Evolutionary conservation across 2,329 filamentous ascomycete species (phyloP).

Genomic region (Apiospora malaysiana): DNA sequence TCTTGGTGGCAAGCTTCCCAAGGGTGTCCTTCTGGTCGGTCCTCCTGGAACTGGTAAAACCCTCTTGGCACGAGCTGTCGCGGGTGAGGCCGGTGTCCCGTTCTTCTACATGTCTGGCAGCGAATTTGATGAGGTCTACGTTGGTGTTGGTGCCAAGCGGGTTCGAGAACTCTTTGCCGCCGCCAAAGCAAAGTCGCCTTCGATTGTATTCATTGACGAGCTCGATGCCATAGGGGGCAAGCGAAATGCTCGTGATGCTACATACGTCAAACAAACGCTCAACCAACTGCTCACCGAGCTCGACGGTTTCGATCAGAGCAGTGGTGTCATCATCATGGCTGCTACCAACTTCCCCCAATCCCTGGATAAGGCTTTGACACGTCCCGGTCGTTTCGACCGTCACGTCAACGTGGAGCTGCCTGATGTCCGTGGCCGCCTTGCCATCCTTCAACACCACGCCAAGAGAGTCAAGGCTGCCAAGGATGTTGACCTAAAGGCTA

Average conservation of each 20-base stretch:
- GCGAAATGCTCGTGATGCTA: slow-evolving; percentile 88
- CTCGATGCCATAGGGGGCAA: slow-evolving; percentile 94
- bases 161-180: slow-evolving; percentile 90
- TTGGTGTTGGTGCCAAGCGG: slow-evolving; percentile 94
- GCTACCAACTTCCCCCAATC: slow-evolving; percentile 96
- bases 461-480: slow-evolving; percentile 83
- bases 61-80: slow-evolving; percentile 90
- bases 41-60: slow-evolving; percentile 98
- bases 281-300: slow-evolving; percentile 97
- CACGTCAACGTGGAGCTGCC: slow-evolving; percentile 88
- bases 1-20: slow-evolving; percentile 94
- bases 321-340: slow-evolving; percentile 92
- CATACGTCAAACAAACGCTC: slow-evolving; percentile 95
- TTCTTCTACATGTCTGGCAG: slow-evolving; percentile 99
- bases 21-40: slow-evolving; percentile 92
- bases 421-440: slow-evolving; percentile 90
- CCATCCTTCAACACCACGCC: slow-evolving; percentile 92
- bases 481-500: slow-evolving; percentile 81
- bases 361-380: slow-evolving; percentile 91
- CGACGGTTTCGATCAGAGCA: slow-evolving; percentile 95
- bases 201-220: slow-evolving; percentile 96
- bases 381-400: slow-evolving; percentile 94
- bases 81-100: slow-evolving; percentile 94
- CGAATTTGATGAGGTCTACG: slow-evolving; percentile 98
- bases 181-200: slow-evolving; percentile 83